These are phyloP conservation scores for Carex scoparia DNA, from an alignment of 176 grass and related monocot genomes.

Conservation along the genomic window DNA sequence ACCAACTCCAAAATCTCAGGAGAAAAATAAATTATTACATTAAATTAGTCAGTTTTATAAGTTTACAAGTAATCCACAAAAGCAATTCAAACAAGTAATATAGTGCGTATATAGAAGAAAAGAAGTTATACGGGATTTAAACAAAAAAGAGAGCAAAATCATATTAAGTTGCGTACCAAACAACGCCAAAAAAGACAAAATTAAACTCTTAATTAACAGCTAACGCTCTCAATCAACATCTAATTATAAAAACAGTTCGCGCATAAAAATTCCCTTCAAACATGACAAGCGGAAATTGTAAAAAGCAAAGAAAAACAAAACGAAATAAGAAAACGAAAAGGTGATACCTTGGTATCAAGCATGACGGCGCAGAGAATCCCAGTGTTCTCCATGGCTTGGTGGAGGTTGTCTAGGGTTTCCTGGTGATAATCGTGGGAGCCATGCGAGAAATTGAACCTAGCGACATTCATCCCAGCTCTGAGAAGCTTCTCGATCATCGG, in stretches of 20 bases:
- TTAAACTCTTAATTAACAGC: neutral
- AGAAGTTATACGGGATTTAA: neutral
- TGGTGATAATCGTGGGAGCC: constrained; percentile 84
- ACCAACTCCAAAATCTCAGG: neutral
- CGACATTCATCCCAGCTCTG: constrained; percentile 78
- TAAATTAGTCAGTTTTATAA: no score
- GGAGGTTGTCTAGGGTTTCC: constrained; percentile 84
- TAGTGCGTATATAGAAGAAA: no score
- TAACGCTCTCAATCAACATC: neutral
- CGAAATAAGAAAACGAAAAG: neutral
- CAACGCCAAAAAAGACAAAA: neutral
- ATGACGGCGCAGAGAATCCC: constrained; percentile 83
- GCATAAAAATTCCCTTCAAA: neutral
- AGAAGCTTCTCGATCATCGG: constrained; percentile 75
- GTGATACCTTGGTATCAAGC: constrained; percentile 77
- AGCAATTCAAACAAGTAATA: neutral
- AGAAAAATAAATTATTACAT: neutral
- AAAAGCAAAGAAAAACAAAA: neutral
- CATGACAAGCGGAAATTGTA: neutral
- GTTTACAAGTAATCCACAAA: neutral
- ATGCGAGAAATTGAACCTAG: constrained; percentile 93
- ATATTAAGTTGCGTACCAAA: neutral
- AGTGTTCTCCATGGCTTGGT: constrained; percentile 56
- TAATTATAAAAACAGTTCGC: neutral
- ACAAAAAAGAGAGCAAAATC: neutral